Base-by-base conservation (phyloP, 305 asterid genomes). In the Ajuga reptans region DNA sequence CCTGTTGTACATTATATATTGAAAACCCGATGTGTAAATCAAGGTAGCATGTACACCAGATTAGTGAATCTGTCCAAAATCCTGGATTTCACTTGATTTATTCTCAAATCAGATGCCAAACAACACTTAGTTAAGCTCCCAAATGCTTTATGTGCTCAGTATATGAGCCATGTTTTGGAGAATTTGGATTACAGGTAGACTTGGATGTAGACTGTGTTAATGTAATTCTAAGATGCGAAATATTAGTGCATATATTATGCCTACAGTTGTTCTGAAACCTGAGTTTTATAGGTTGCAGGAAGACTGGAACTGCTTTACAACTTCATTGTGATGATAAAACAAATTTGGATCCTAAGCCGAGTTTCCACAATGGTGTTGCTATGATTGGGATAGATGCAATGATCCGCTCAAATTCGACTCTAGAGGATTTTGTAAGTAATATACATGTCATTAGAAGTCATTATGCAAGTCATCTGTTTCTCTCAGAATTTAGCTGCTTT, bases 401-500 rank as follows among this genome's bases (percentile, higher is more conserved):
- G 88, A 82, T 67, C 36, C 88, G 90, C 27, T 93, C 99, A 60
- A 89, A 84, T 81, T 93, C 97, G 72, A 89, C 97, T 12, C 81
- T 93, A 51, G 97, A 93, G 84, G 97, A 93, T 83, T 93, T 93
- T 79, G 99, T 93, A 81, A 93, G 99, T 66, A 55, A 6, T 57
- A 16, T 14, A 17, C 17, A 12, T 43, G 42, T 72, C 57, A 27
- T 41, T 70, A 45, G 65, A 41, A 46, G 60, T 49, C 11, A 14
- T 52, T 42, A 21, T 57, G 52, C 45, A 46, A 39, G 29, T 34
- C 43, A 21, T 64, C 24, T 37, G 15, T 27, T 21, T 62, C 42
- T 27, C 3, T 14, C 14, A 36, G 39, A 34, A 51, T 7, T 59
- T 42, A 16, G 29, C 42, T 50, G 6, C 43, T 42, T 60, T 14